Conservation (phyloP, 768 basidiomycete genomes). For the Termitomyces bulborhizus region DNA sequence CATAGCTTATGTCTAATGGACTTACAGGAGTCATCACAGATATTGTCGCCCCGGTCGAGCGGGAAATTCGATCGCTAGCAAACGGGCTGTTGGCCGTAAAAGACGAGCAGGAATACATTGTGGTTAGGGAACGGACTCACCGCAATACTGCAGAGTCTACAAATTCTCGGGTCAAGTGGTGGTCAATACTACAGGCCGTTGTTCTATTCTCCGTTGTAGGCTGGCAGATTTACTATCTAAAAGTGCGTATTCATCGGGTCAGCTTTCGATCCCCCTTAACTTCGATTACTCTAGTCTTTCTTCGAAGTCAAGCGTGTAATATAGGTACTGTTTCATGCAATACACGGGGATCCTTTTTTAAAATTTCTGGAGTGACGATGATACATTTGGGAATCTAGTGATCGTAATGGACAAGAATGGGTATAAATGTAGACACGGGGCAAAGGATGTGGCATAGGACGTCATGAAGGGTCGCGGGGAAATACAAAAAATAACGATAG, state of each 20-base stretch:
- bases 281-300: conserved; percentile 50
- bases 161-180: conserved; percentile 97
- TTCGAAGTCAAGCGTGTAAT: conserved; percentile 91
- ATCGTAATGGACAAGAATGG: conserved; percentile 10
- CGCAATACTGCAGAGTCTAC: conserved; percentile 92
- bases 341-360: not conserved
- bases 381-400: conserved; percentile 2
- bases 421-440: conserved; percentile 18
- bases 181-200: conserved; percentile 88
- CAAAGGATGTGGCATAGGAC: conserved; percentile 14
- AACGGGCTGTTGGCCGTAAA: conserved; percentile 84
- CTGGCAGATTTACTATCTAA: conserved; percentile 98
- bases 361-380: not conserved
- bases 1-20: not conserved
- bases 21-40: conserved; percentile 31
- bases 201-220: conserved; percentile 87
- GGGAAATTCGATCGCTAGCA: conserved; percentile 84
- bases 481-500: conserved; percentile 9
- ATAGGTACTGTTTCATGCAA: conserved; percentile 26
- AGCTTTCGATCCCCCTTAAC: not conserved
- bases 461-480: conserved; percentile 3
- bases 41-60: conserved; percentile 90
- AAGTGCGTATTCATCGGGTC: conserved; percentile 40
- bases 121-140: conserved; percentile 87
- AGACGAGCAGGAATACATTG: conserved; percentile 99